Evolutionary conservation across 805 yeast species (phyloP).

Genomic region (Yamadazyma olivae): DNA sequence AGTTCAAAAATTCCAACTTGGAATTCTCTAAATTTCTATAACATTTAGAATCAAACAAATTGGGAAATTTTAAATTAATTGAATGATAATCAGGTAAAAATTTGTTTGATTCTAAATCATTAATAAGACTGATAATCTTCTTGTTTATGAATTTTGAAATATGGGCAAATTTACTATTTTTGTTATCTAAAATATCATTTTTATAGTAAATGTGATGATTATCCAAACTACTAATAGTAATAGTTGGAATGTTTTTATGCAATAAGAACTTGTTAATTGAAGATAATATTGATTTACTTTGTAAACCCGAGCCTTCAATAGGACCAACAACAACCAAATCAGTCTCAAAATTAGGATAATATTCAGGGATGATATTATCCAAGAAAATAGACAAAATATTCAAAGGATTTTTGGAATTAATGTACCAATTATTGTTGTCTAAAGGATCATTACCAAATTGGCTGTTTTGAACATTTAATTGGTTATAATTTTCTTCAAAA

Average conservation of each 20-base stretch:
- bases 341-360: conserved; percentile 22
- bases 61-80: conserved; percentile 10
- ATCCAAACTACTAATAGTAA: conserved; percentile 26
- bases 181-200: conserved; percentile 21
- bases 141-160: conserved; percentile 24
- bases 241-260: conserved; percentile 14
- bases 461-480: conserved; percentile 1
- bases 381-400: conserved; percentile 23
- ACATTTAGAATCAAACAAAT: conserved; percentile 8
- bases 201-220: conserved; percentile 28
- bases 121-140: conserved; percentile 19
- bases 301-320: conserved; percentile 22
- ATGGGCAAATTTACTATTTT: conserved; percentile 19
- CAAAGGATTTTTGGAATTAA: conserved; percentile 24
- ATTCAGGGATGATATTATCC: conserved; percentile 22
- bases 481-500: conserved; percentile 5
- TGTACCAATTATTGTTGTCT: conserved; percentile 30
- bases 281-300: not conserved
- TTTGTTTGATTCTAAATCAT: conserved; percentile 7
- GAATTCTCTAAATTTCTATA: not conserved
- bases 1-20: conserved; percentile 2
- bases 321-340: conserved; percentile 37
- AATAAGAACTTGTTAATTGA: conserved; percentile 7
- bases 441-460: conserved; percentile 35
- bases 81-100: conserved; percentile 10